Percentiles rank a stretch among this genome's conserved stretches.
Evolutionary conservation across 768 basidiomycete species (phyloP).

Genomic region (Hemileccinum rubropunctum): DNA sequence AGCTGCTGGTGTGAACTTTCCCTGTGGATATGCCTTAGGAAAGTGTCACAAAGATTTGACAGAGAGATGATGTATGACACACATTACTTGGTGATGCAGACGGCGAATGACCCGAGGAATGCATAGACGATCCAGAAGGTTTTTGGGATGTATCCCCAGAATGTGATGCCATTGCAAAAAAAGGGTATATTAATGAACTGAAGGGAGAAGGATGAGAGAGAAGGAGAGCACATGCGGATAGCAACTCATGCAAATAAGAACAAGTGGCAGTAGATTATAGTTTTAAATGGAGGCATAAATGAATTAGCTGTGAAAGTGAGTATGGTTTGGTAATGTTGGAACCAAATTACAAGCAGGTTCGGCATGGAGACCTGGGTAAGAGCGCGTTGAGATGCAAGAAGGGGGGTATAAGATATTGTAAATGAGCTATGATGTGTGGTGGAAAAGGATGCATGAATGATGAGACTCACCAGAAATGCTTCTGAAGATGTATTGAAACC

Average conservation of each 20-base stretch:
- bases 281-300: conserved; percentile 31
- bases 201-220: conserved; percentile 16
- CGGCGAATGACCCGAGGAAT: conserved; percentile 62
- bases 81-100: conserved; percentile 59
- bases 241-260: conserved; percentile 29
- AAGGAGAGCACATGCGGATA: conserved; percentile 3
- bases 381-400: no score
- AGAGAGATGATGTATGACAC: conserved; percentile 20
- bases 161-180: conserved; percentile 32
- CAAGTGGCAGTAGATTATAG: conserved; percentile 29
- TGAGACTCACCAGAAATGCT: no score
- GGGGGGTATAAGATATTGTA: no score
- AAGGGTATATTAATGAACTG: conserved; percentile 30
- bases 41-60: conserved; percentile 6
- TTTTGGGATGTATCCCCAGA: conserved; percentile 53
- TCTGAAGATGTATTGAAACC: no score
- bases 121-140: conserved; percentile 67
- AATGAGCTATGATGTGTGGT: no score
- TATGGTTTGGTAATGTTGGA: no score
- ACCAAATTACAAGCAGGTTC: conserved; percentile 24
- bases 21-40: conserved; percentile 39
- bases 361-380: no score
- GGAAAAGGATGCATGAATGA: no score
- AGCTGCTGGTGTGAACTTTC: conserved; percentile 43
- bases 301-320: conserved; percentile 27